A percentile compares a stretch with the other conserved stretches of the same genome.
phyloP scores from a whole-genome alignment of 176 grass and related monocot genomes.

The Musa itinerans region DNA sequence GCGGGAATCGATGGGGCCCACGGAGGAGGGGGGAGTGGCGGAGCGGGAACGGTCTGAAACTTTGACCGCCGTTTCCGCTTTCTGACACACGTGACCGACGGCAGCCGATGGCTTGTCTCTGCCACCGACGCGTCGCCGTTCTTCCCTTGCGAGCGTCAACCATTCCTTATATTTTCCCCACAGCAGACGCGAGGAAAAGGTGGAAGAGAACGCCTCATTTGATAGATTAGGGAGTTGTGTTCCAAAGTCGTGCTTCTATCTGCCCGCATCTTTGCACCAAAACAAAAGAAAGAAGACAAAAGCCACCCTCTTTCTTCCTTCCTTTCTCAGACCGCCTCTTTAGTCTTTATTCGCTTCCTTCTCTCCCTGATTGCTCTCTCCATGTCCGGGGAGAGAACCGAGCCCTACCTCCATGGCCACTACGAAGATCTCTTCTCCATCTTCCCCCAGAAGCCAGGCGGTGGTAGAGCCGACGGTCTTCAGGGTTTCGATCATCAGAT shows the following conservation, averaged over 20 bases:
- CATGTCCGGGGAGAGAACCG: slow-evolving; percentile 33
- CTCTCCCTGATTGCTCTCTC: not conserved
- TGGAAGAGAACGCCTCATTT: too few relatives aligned
- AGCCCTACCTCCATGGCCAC: slow-evolving; percentile 15
- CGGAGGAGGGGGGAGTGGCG: not conserved
- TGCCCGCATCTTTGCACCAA: too few relatives aligned
- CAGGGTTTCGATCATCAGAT: slow-evolving; percentile 7
- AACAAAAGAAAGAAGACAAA: too few relatives aligned
- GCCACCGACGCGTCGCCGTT: not conserved
- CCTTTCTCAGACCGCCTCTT: slow-evolving; percentile 8
- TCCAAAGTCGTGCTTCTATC: not conserved
- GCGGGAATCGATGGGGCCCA: not conserved
- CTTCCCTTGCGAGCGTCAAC: not conserved
- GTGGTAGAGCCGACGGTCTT: not conserved
- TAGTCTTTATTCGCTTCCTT: too few relatives aligned
- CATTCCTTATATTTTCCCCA: not conserved
- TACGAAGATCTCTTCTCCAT: slow-evolving; percentile 46
- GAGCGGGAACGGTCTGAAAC: not conserved
- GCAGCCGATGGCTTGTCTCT: not conserved
- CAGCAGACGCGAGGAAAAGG: too few relatives aligned
- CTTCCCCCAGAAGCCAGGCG: slow-evolving; percentile 32
- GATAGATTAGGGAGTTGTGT: not conserved
- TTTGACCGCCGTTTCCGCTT: not conserved
- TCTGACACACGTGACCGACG: not conserved
- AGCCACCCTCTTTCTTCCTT: not conserved